Percentiles rank a stretch among this genome's conserved stretches.
Conservation (phyloP, 208 protist species). For the Leishmania guyanensis region DNA sequence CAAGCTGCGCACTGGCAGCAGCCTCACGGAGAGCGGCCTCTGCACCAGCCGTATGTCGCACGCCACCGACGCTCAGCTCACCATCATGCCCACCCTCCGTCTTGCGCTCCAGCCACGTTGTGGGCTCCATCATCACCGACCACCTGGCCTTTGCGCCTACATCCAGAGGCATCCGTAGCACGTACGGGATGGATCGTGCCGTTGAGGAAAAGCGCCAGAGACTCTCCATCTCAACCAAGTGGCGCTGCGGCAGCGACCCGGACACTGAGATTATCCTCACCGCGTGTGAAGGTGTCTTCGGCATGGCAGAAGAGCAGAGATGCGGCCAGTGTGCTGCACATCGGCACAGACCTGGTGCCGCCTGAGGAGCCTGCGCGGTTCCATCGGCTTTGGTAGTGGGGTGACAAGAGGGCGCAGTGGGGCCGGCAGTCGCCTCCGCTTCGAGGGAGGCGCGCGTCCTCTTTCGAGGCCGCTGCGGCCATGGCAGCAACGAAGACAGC, state of each 20-base stretch:
- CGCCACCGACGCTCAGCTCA: background rate
- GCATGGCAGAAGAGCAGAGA: background rate
- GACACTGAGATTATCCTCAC: background rate
- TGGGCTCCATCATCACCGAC: background rate
- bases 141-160: background rate
- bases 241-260: slow-evolving; percentile 9
- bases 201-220: slow-evolving; percentile 3
- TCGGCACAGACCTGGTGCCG: background rate
- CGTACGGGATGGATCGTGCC: background rate
- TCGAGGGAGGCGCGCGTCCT: background rate
- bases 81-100: background rate
- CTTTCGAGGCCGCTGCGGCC: background rate
- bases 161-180: background rate
- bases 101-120: background rate
- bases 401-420: background rate
- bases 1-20: background rate
- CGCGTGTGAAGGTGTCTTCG: background rate
- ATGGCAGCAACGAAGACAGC: background rate
- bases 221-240: background rate
- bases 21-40: background rate
- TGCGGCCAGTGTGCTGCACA: background rate
- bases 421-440: background rate
- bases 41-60: background rate
- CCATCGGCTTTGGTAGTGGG: background rate
- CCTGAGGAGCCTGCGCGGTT: background rate